A percentile compares a stretch with the other conserved stretches of the same genome.
Evolutionary conservation across 2,329 filamentous ascomycete species (phyloP).

Genomic region (Hypomyces rosellus): DNA sequence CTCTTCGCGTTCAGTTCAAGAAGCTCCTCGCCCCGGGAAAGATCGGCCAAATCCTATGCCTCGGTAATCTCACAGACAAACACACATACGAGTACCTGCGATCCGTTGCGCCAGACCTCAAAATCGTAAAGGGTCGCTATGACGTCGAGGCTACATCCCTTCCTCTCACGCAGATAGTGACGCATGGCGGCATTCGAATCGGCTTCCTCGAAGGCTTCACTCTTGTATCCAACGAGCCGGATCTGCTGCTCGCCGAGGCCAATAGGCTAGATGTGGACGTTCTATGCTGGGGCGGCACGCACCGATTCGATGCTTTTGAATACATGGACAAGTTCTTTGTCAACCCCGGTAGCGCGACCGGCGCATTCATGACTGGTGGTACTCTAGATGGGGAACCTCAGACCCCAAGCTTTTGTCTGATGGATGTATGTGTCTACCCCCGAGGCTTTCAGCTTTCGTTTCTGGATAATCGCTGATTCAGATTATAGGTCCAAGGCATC

Average conservation of each 20-base stretch:
- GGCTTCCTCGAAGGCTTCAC: conserved; percentile 65
- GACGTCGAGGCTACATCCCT: conserved; percentile 61
- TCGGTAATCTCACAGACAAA: conserved; percentile 75
- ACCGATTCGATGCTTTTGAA: conserved; percentile 64
- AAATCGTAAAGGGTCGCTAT: conserved; percentile 62
- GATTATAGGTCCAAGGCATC: conserved; percentile 78
- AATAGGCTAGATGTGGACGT: conserved; percentile 64
- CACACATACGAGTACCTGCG: conserved; percentile 76
- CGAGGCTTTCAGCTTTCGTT: neutral
- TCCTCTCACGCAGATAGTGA: conserved; percentile 59
- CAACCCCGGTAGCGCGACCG: conserved; percentile 61
- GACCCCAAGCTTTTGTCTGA: conserved; percentile 87
- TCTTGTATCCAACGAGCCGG: conserved; percentile 59
- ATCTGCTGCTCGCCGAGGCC: conserved; percentile 60
- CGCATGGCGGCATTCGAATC: conserved; percentile 58
- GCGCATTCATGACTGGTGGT: conserved; percentile 55
- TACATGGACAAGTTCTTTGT: conserved; percentile 72
- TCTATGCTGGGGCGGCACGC: conserved; percentile 62
- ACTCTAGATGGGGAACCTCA: conserved; percentile 60
- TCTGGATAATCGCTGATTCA: conserved; percentile 17
- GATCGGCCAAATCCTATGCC: conserved; percentile 74
- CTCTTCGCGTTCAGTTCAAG: conserved; percentile 56
- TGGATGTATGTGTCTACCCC: conserved; percentile 69
- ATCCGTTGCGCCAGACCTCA: conserved; percentile 64
- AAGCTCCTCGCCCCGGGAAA: conserved; percentile 79